Evolutionary conservation across 2,329 filamentous ascomycete genomes (phyloP).

Genomic region (Colletotrichum euphorbiae): DNA sequence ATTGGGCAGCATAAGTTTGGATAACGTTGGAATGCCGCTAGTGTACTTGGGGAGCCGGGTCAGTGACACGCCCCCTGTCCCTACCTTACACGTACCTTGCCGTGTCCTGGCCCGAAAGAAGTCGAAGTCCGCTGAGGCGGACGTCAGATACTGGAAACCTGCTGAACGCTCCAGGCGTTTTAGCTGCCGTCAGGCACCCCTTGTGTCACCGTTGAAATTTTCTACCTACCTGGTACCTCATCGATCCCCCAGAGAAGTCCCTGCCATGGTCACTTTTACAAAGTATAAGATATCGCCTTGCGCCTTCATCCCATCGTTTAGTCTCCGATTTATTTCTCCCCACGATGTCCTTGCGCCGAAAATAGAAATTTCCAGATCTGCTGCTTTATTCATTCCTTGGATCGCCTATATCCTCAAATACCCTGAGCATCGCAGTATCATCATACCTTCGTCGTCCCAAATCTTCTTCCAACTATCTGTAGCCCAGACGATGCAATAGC

Average conservation of each 20-base stretch:
- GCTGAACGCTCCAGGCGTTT: slow-evolving; percentile 37
- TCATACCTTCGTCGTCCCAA: background rate
- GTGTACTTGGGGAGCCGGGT: slow-evolving; percentile 26
- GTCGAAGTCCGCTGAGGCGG: slow-evolving; percentile 32
- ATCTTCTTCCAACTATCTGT: background rate
- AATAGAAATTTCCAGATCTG: slow-evolving; percentile 10
- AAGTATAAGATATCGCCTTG: slow-evolving; percentile 38
- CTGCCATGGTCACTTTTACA: slow-evolving; percentile 32
- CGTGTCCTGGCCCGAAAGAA: slow-evolving; percentile 32
- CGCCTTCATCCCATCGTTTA: slow-evolving; percentile 4
- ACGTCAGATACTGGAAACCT: slow-evolving; percentile 36
- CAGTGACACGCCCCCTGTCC: slow-evolving; percentile 34
- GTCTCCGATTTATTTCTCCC: background rate
- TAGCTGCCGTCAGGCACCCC: slow-evolving; percentile 39
- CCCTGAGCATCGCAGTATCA: background rate
- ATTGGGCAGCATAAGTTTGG: slow-evolving; percentile 26
- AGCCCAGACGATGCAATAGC: slow-evolving; percentile 23
- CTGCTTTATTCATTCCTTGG: background rate
- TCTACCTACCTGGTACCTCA: too few species aligned
- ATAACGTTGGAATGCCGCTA: slow-evolving; percentile 6
- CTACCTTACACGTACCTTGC: background rate
- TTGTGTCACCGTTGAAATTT: slow-evolving; percentile 31
- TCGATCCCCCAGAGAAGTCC: slow-evolving; percentile 28
- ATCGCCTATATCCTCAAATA: slow-evolving; percentile 14
- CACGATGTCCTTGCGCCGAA: slow-evolving; percentile 1